A percentile compares a stretch with the other conserved stretches of the same genome.
phyloP scores from a whole-genome alignment of 2,329 filamentous ascomycete species.

The Dactylellina haptotyla region DNA sequence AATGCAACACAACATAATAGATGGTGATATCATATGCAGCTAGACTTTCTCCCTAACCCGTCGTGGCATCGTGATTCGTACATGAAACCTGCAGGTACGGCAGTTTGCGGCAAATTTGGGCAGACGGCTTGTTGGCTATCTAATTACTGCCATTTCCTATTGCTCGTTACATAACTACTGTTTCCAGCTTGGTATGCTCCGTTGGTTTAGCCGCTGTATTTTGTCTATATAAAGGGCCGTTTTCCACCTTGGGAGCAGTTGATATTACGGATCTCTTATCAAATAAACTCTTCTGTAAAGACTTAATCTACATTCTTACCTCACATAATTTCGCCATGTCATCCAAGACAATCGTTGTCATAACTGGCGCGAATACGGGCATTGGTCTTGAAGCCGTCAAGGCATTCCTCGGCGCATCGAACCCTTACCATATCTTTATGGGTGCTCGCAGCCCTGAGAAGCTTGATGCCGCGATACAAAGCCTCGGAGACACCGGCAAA shows the following conservation, averaged over 20 bases:
- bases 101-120: too few species aligned
- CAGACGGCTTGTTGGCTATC: too few species aligned
- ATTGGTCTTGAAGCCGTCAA: conserved; percentile 71
- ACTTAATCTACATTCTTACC: neutral
- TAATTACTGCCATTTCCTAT: too few species aligned
- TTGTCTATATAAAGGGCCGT: too few species aligned
- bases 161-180: too few species aligned
- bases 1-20: too few species aligned
- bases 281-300: neutral
- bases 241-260: too few species aligned
- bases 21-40: too few species aligned
- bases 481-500: conserved; percentile 58
- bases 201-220: too few species aligned
- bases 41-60: too few species aligned
- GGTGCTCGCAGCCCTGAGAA: conserved; percentile 67
- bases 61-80: too few species aligned
- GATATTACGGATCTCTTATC: neutral
- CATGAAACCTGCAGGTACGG: neutral
- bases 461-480: conserved; percentile 64
- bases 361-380: conserved; percentile 72
- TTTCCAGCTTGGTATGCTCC: too few species aligned
- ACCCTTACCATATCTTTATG: conserved; percentile 68
- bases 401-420: conserved; percentile 64
- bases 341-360: conserved; percentile 63
- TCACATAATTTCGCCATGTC: conserved; percentile 6